phyloP scores from a whole-genome alignment of 345 rosid genomes.

The Hibiscus mutabilis region DNA sequence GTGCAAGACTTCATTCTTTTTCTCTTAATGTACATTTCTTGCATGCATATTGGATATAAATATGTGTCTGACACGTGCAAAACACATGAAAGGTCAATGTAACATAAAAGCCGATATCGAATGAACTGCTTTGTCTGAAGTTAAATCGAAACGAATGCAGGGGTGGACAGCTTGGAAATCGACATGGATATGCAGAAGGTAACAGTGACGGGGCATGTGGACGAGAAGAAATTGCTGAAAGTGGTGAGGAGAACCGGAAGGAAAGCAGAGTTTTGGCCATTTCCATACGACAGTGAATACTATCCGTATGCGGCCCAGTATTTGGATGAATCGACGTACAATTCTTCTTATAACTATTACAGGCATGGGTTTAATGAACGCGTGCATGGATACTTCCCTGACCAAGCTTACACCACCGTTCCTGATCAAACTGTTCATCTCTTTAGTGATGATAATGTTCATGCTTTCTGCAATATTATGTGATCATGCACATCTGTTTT shows the following conservation, averaged over 20 bases:
- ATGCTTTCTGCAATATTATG: constrained; percentile 51
- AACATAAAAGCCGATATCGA: too few relatives aligned
- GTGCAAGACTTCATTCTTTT: constrained; percentile 25
- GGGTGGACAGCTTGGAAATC: constrained; percentile 66
- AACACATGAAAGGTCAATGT: too few relatives aligned
- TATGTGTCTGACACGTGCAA: not conserved
- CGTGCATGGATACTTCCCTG: constrained; percentile 53
- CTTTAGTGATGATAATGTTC: constrained; percentile 82
- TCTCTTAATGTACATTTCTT: not conserved
- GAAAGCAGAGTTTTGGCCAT: constrained; percentile 77
- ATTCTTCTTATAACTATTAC: constrained; percentile 49
- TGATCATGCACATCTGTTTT: not conserved
- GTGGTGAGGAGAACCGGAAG: constrained; percentile 76
- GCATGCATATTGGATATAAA: not conserved
- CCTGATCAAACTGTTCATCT: constrained; percentile 59
- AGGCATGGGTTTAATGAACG: constrained; percentile 46
- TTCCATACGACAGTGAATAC: constrained; percentile 65
- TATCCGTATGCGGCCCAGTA: constrained; percentile 46
- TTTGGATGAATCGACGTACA: constrained; percentile 41
- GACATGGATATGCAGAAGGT: constrained; percentile 76
- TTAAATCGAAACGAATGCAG: constrained; percentile 22
- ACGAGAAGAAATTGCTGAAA: constrained; percentile 52
- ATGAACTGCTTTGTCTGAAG: not conserved
- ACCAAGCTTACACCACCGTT: constrained; percentile 44
- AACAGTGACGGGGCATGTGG: constrained; percentile 66